These are phyloP conservation scores for Capniomyces stellatus DNA, from an alignment of 371 early-diverging fungal species.

Conservation along the genomic window DNA sequence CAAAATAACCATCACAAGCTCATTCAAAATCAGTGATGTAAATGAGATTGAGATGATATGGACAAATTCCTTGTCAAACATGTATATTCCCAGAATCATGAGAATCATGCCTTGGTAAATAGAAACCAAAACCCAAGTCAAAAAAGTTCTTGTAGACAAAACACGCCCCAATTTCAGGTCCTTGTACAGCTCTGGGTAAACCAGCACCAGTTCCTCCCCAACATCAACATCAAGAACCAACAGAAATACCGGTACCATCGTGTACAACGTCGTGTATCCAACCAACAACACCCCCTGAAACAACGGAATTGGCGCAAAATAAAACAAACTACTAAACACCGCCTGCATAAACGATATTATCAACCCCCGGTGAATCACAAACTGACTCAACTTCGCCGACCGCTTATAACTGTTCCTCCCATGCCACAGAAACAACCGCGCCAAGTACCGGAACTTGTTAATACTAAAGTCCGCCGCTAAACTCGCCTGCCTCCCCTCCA, in stretches of 20 bases:
- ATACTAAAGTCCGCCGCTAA: constrained; percentile 95
- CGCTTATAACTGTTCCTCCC: constrained; percentile 95
- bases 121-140: constrained; percentile 84
- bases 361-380: constrained; percentile 98
- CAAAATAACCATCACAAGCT: constrained; percentile 94
- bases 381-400: constrained; percentile 89
- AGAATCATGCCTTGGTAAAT: constrained; percentile 97
- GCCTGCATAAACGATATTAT: constrained; percentile 98
- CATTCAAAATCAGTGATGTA: constrained; percentile 92
- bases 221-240: constrained; percentile 88
- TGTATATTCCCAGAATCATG: constrained; percentile 83
- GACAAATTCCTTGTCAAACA: constrained; percentile 92
- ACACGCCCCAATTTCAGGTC: constrained; percentile 82
- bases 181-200: constrained; percentile 96
- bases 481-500: constrained; percentile 97
- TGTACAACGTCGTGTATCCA: constrained; percentile 89
- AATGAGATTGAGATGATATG: constrained; percentile 94
- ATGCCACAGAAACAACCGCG: constrained; percentile 84
- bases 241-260: constrained; percentile 95
- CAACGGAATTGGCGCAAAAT: constrained; percentile 94
- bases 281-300: constrained; percentile 62
- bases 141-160: constrained; percentile 82
- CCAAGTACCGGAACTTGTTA: constrained; percentile 76
- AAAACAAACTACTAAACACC: constrained; percentile 94
- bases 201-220: constrained; percentile 69